Evolutionary conservation across 805 yeast species (phyloP).

Genomic region (Zygosaccharomyces pseudorouxii): DNA sequence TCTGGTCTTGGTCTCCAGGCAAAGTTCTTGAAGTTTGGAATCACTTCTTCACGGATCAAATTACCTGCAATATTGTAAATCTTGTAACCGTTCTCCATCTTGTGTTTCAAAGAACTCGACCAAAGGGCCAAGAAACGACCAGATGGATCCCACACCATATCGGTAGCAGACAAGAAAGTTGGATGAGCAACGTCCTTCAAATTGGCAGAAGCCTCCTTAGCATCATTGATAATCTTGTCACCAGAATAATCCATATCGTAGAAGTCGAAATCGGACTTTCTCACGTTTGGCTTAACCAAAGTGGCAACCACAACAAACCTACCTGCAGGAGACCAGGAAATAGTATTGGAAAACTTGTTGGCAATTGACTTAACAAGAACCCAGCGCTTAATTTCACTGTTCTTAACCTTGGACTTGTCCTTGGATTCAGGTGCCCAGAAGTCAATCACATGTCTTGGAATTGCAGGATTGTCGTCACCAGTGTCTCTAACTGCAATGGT

Average conservation of each 20-base stretch:
- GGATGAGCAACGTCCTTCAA: conserved; percentile 59
- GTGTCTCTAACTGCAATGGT: conserved; percentile 60
- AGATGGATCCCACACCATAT: conserved; percentile 90
- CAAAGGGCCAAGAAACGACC: conserved; percentile 87
- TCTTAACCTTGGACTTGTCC: conserved; percentile 46
- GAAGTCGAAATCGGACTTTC: conserved; percentile 71
- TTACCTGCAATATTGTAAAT: conserved; percentile 81
- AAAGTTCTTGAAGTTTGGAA: conserved; percentile 83
- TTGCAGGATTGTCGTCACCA: conserved; percentile 52
- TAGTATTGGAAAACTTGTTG: conserved; percentile 63
- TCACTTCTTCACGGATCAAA: conserved; percentile 64
- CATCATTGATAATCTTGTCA: conserved; percentile 38
- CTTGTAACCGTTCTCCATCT: conserved; percentile 86
- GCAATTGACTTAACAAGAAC: conserved; percentile 52
- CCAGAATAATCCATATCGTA: conserved; percentile 84
- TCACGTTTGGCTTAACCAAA: conserved; percentile 41
- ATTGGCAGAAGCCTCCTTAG: conserved; percentile 48
- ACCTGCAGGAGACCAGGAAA: conserved; percentile 90
- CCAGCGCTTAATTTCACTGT: conserved; percentile 48
- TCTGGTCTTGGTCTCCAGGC: conserved; percentile 98
- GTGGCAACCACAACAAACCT: conserved; percentile 64
- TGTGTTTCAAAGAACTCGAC: conserved; percentile 82
- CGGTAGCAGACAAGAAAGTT: conserved; percentile 73
- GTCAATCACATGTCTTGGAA: conserved; percentile 58
- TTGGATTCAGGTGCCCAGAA: conserved; percentile 78